Conservation (phyloP, 371 early-diverging fungal species). For the Mucor saturninus region DNA sequence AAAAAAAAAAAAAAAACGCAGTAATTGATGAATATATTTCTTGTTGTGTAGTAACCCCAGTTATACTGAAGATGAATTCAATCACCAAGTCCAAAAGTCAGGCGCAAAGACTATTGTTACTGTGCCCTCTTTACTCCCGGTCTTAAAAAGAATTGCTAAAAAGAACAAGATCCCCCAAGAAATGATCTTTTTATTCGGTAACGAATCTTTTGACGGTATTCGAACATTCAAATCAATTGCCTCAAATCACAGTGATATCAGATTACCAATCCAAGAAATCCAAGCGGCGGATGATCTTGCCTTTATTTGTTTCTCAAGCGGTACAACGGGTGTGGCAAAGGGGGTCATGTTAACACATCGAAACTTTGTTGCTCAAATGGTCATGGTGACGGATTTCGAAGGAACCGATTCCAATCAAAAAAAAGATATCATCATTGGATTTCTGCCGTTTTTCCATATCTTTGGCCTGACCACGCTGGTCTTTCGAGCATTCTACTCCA, state of each 20-base stretch:
- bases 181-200: slow-evolving; percentile 27
- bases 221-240: slow-evolving; percentile 14
- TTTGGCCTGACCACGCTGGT: slow-evolving; percentile 66
- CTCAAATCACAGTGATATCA: slow-evolving; percentile 12
- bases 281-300: slow-evolving; percentile 57
- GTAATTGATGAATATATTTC: neutral
- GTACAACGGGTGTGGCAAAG: slow-evolving; percentile 81
- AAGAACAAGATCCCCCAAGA: slow-evolving; percentile 23
- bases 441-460: slow-evolving; percentile 85
- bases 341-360: slow-evolving; percentile 52
- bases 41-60: slow-evolving; percentile 32
- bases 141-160: slow-evolving; percentile 15
- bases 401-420: slow-evolving; percentile 31
- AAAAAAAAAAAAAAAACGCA: neutral
- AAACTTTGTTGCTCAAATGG: slow-evolving; percentile 44
- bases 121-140: slow-evolving; percentile 28
- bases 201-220: slow-evolving; percentile 6
- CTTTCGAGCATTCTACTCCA: slow-evolving; percentile 37
- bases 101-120: slow-evolving; percentile 27
- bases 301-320: slow-evolving; percentile 88
- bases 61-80: slow-evolving; percentile 44
- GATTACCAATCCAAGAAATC: slow-evolving; percentile 13
- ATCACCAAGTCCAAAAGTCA: slow-evolving; percentile 25
- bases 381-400: slow-evolving; percentile 22
- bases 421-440: slow-evolving; percentile 63